phyloP scores from a whole-genome alignment of 2,329 filamentous ascomycete species.

The Cercospora janseana region DNA sequence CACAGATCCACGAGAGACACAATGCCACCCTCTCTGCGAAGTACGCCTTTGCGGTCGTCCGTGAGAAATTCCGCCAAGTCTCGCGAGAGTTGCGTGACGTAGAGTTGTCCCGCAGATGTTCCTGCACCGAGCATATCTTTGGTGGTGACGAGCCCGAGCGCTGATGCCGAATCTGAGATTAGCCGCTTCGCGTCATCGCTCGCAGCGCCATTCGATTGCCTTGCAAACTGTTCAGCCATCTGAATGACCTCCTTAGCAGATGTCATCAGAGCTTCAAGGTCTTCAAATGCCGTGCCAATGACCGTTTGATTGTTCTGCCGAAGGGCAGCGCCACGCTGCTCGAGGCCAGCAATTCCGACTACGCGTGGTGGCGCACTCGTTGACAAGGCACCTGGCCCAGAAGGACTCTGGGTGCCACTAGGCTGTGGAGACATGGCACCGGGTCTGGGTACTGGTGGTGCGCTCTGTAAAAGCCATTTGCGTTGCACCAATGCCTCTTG shows the following conservation, averaged over 20 bases:
- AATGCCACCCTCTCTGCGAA: conserved; percentile 79
- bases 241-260: conserved; percentile 95
- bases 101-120: conserved; percentile 73
- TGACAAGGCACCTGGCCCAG: conserved; percentile 28
- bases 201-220: conserved; percentile 59
- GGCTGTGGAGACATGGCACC: conserved; percentile 34
- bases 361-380: conserved; percentile 51
- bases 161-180: conserved; percentile 76
- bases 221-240: conserved; percentile 81
- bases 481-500: conserved; percentile 86
- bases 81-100: conserved; percentile 80
- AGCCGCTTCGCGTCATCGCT: conserved; percentile 66
- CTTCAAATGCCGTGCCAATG: conserved; percentile 92
- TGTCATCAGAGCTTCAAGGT: conserved; percentile 93
- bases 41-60: conserved; percentile 74
- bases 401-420: conserved; percentile 48
- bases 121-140: conserved; percentile 88
- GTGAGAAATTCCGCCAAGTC: conserved; percentile 87
- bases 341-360: conserved; percentile 87
- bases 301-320: conserved; percentile 90
- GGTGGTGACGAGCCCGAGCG: conserved; percentile 85
- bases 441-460: conserved; percentile 77
- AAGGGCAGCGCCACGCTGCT: conserved; percentile 77
- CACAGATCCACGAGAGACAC: conserved; percentile 87
- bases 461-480: conserved; percentile 90